Percentiles rank a stretch among this genome's conserved stretches.
Evolutionary conservation across 2,329 filamentous ascomycete species (phyloP).

Genomic region (Claviceps sorghi): DNA sequence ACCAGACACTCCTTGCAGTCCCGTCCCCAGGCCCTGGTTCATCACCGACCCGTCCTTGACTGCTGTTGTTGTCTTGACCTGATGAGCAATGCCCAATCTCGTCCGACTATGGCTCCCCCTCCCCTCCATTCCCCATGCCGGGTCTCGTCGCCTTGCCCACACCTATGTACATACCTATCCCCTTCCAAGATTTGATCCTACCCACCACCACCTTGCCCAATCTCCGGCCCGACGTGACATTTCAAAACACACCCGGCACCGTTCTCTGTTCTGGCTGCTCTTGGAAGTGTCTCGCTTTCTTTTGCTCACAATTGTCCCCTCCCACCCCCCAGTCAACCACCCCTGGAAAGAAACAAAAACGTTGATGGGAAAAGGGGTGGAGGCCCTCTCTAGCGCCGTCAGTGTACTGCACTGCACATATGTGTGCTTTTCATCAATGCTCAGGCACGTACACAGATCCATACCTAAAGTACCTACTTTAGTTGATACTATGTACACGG

Average conservation of each 20-base stretch:
- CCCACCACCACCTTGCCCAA: constrained; percentile 3
- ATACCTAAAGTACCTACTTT: not conserved
- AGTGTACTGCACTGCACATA: not conserved
- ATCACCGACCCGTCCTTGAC: constrained; percentile 1
- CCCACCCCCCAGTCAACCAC: constrained; percentile 4
- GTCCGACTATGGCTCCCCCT: constrained; percentile 3
- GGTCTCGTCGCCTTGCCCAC: constrained; percentile 1
- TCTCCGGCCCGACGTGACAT: constrained; percentile 1
- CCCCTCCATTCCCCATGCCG: constrained; percentile 1
- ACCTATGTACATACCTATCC: constrained; percentile 2
- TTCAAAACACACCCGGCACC: constrained; percentile 3
- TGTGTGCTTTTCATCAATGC: constrained; percentile 2
- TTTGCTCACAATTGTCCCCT: not conserved
- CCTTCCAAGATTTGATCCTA: constrained; percentile 8
- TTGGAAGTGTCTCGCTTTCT: not conserved
- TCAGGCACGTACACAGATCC: not conserved
- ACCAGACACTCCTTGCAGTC: not conserved
- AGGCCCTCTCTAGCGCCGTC: not conserved
- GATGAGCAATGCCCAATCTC: constrained; percentile 4
- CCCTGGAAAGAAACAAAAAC: constrained; percentile 1
- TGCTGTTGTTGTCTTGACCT: constrained; percentile 1
- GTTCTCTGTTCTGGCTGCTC: constrained; percentile 1
- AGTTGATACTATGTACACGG: constrained; percentile 3
- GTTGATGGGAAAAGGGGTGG: not conserved
- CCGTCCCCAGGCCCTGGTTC: constrained; percentile 1